Base-by-base conservation (phyloP, 2,329 filamentous ascomycete species). In the Epichloe festucae region DNA sequence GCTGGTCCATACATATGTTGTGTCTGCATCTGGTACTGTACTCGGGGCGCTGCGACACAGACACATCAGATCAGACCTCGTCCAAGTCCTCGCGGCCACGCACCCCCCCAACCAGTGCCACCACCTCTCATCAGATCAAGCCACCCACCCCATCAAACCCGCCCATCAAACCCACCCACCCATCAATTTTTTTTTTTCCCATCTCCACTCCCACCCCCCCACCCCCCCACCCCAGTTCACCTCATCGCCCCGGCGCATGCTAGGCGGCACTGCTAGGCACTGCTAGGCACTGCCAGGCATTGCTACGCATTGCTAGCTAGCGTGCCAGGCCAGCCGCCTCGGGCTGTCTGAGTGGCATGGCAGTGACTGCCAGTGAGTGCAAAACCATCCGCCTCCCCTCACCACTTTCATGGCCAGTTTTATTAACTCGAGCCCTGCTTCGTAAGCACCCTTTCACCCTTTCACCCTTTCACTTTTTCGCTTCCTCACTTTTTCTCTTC, bases 321-420 rank as follows among this genome's bases (percentile, higher is more conserved):
- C 21, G 43, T 21, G 36, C 46, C 50, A 23, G 40, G 15, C 50
- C 40, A 36, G 31, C 40, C 23, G 31, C 40, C 23, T 23, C 8
- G 35, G 11, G 6, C 15, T 35, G 43, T 51, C 43, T 10, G 48
- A 53, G 23, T 6, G 23, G 23, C 21, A 23, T 21, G 21, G 21
- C 21, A 23, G 21, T 23, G 21, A 4, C 5, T 23, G 21, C 1
- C 21, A 23, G 23, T 23, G 5, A 23, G 46, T 50, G 44, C 36
- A 54, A 54, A 54, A 54, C 53, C 44, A 50, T 40, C 50, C 48
- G 14, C 47, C 50, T 54, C 48, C 52, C 50, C 19, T 21, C 53
- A 48, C 44, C 44, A 40, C 52, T 48, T 52, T 12, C 8, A 40
- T 21, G 31, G 31, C 5, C 35, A 14, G 27, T 34, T 48, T 17